Evolutionary conservation across 1,284 basidiomycete species (phyloP), one percentile per base, ranked within the genome.

Genomic region (Pascua guehoae): DNA sequence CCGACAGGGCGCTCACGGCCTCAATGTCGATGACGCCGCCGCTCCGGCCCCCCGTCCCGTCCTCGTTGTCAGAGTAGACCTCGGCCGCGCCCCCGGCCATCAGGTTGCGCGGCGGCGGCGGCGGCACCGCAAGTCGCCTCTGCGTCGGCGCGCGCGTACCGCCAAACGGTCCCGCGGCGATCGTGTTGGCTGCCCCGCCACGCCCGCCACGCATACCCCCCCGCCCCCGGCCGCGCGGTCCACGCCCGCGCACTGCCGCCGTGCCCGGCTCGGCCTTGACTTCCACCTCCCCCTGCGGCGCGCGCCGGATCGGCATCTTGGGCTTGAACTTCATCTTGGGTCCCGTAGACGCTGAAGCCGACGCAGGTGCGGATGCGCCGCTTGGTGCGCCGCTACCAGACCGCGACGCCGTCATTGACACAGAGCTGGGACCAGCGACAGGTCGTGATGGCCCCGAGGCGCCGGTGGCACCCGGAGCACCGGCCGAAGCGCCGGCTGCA

Each of bases 11-110:
- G 46, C 83, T 80, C 12, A 96, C 87, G 56, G 86, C 81, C 55
- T 88, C 86, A 81, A 96, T 90, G 69, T 95, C 91, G 51, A 96
- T 81, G 53, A 91, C 88, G 5, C 59, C 60, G 0, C 50, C 11
- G 70, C n/a, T n/a, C n/a, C n/a, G n/a, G n/a, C 88, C 86, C 24
- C 24, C 24, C n/a, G 88, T 84, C 10, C 88, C 88, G 55, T 90
- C 88, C 68, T 92, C 90, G 24, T 88, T 86, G 64, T 92, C 90
- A n/a, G 89, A 91, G 75, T 92, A 91, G 43, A 62, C 72, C 63
- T 64, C 57, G 47, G 56, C 41, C 16, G 36, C 49, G 40, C 49
- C 44, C 17, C 60, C 58, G 15, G 48, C 39, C 56, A 53, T 53
- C 46, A 47, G 51, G n/a, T 41, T 42, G 8, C 56, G 37, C 5